These are phyloP conservation scores for Kodamaea alishanica DNA, from an alignment of 1,139 yeast genomes.

Conservation along the genomic window DNA sequence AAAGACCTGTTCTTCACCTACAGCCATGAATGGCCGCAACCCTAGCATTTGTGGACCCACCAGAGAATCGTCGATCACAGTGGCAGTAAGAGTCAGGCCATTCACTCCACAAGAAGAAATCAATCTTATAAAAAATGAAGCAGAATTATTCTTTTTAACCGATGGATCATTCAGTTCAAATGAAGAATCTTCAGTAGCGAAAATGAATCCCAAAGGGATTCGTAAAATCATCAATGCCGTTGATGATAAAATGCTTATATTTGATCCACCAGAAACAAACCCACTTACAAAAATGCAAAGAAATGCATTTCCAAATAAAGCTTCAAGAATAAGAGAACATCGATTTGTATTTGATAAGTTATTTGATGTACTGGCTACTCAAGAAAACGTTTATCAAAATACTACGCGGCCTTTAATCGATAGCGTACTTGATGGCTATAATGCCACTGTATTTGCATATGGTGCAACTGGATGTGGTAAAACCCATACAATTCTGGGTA, in stretches of 20 bases:
- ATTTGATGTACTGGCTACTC: conserved; percentile 63
- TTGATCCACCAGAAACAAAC: conserved; percentile 81
- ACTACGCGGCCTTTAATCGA: conserved; percentile 75
- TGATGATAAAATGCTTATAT: conserved; percentile 83
- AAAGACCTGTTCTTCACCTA: too few species aligned
- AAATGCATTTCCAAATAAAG: conserved; percentile 48
- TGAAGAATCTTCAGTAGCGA: conserved; percentile 2
- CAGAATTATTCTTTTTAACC: conserved; percentile 46
- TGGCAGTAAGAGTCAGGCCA: conserved; percentile 82
- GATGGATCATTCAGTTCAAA: conserved; percentile 48
- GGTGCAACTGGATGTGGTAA: conserved; percentile 99
- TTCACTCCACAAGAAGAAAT: conserved; percentile 59
- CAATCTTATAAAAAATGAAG: conserved; percentile 37
- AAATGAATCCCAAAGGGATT: conserved; percentile 47
- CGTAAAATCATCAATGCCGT: conserved; percentile 77
- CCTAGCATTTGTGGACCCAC: not conserved
- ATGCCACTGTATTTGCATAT: conserved; percentile 92
- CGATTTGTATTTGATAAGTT: conserved; percentile 78
- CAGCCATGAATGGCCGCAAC: conserved; percentile 1
- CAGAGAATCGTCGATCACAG: conserved; percentile 66
- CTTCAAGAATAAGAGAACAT: conserved; percentile 66
- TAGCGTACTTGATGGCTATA: conserved; percentile 76
- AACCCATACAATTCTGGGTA: conserved; percentile 85
- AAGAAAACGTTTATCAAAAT: conserved; percentile 59
- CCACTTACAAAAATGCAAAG: conserved; percentile 61